Evolutionary conservation across 495 filamentous ascomycete genomes (phyloP), one percentile per base, ranked within the genome.

Genomic region (Parathielavia hyrcaniae): DNA sequence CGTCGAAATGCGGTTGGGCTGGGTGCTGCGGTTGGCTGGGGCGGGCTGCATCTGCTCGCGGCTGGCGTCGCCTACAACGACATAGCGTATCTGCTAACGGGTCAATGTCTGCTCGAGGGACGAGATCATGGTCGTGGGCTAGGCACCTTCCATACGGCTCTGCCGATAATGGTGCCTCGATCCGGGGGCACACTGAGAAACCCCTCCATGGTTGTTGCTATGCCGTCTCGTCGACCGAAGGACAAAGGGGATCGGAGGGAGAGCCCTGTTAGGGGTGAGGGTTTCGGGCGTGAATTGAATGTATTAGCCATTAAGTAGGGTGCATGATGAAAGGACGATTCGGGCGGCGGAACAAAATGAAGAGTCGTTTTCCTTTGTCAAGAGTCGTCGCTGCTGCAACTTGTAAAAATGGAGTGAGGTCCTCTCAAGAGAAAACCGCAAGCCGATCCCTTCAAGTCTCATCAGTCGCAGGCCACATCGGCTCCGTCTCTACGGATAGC

Each of bases 141-240:
- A 51, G 67, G 49, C 58, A 83, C 81, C 81, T 83, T 83, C 79
- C 80, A 83, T 14, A 77, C 53, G 14, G 81, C 73, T 57, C 75
- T 75, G 38, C 79, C 78, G 43, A 83, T 74, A 59, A 83, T 78
- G 44, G 79, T 74, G 36, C 78, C 73, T 62, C 78, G 70, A 61
- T 83, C 81, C 6, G 81, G 81, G 36, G 81, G 81, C 23, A 77
- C 72, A 39, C 77, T 66, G 63, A 83, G 71, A 55, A 70, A 59
- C n/a, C 79, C 81, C 64, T 83, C 81, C 79, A 83, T 82, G 32
- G 64, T 63, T 47, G 61, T 64, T 32, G 59, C 46, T 32, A 36
- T 22, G 38, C 53, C 47, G 48, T 45, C 22, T 49, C 34, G 46
- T 8, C 46, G 50, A 39, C 35, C 40, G 19, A 59, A 62, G 50